These are phyloP conservation scores for Panaeolus cyanescens DNA, from an alignment of 768 basidiomycete species.

Conservation along the genomic window DNA sequence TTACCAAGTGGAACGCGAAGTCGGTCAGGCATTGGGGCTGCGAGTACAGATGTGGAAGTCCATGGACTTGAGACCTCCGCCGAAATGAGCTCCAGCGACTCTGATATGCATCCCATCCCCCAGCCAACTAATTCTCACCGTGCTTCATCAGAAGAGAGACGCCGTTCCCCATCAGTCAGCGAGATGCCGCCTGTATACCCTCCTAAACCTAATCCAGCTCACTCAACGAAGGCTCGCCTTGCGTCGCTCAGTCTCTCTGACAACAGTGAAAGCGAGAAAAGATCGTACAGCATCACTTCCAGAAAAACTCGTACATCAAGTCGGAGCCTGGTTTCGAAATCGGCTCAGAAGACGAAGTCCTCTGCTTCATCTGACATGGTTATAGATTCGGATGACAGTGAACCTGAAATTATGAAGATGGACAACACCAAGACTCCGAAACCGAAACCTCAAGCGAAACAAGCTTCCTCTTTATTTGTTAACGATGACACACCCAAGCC, in stretches of 20 bases:
- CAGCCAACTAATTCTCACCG: neutral
- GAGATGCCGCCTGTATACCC: slow-evolving; percentile 10
- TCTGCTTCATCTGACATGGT: neutral
- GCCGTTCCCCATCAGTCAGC: slow-evolving; percentile 19
- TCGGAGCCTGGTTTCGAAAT: neutral
- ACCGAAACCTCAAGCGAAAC: neutral
- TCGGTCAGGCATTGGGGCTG: slow-evolving; percentile 5
- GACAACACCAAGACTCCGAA: neutral
- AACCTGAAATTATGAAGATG: neutral
- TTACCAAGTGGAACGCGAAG: slow-evolving; percentile 11
- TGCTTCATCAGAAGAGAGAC: slow-evolving; percentile 10
- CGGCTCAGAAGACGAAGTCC: neutral
- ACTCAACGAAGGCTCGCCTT: neutral
- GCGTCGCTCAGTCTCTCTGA: neutral
- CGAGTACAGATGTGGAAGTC: slow-evolving; percentile 7
- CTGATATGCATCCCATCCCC: neutral
- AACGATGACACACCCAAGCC: neutral
- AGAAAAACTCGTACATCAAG: neutral
- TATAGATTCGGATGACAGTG: neutral
- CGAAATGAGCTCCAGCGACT: slow-evolving; percentile 12
- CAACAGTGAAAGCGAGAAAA: neutral
- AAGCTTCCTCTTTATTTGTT: neutral
- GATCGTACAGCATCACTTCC: neutral
- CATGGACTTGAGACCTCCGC: slow-evolving; percentile 11
- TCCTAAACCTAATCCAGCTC: neutral